Evolutionary conservation across 2,329 filamentous ascomycete species (phyloP), one percentile per base, ranked within the genome.

Genomic region (Colletotrichum neosansevieriae): DNA sequence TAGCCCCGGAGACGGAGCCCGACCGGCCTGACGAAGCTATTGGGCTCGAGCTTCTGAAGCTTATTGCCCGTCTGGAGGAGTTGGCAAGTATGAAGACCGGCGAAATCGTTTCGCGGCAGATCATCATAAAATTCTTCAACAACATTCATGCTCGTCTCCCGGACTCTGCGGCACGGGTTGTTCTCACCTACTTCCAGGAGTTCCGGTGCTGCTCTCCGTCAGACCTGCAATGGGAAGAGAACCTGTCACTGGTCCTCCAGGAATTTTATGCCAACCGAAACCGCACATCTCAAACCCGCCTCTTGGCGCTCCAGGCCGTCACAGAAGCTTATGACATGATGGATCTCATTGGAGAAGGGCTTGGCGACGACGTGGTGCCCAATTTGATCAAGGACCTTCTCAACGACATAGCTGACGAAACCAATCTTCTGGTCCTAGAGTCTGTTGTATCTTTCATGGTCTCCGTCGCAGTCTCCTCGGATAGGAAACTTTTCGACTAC

Each of bases 191-290:
- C 75, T 92, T 91, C 71, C 85, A 86, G 63, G 88, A 92, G 60
- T 91, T 91, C 71, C 84, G 90, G 51, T 90, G 88, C 73, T 92
- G 92, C 73, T 91, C 90, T 50, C 92, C 92, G 2, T 92, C 91
- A 0, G 90, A 93, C 72, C 78, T 84, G 53, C 82, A 87, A 40
- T 94, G 91, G 92, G 85, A 91, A 70, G 79, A 84, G 2, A 91
- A 92, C 59, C 82, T 91, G 61, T 80, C 81, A 15, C 79, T 88
- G 29, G 84, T 94, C 1, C 76, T 93, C 15, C 81, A 86, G 19
- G 85, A 85, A 1, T 91, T 94, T 74, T 89, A 92, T 72, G 84
- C 85, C 47, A 88, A 92, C 73, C 83, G 83, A 36, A 81, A 78
- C 11, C 86, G 91, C 49, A 89, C 89, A 12, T 85, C 88, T 2